Base-by-base conservation (phyloP, 1,284 basidiomycete species). In the Cystobasidium sp. region DNA sequence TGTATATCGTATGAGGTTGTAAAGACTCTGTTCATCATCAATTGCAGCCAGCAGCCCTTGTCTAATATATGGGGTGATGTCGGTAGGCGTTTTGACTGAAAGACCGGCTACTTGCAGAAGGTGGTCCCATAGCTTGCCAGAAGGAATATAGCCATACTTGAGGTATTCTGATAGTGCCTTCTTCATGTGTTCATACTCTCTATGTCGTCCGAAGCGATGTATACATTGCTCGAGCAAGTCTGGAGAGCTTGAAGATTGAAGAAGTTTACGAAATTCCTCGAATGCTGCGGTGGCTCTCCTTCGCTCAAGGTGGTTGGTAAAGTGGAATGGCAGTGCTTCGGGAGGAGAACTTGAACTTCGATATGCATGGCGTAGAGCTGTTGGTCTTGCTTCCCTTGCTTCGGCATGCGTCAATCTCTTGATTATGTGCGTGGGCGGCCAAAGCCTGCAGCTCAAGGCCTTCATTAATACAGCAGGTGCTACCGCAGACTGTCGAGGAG, bases 11-110 rank as follows among this genome's bases (percentile, higher is more conserved):
- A 71, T 71, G 8, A 71, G n/a, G n/a, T 47, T 43, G 12, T 52
- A 31, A 22, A 71, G 59, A 24, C 46, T 49, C 31, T 8, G n/a
- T 51, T 71, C 69, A 37, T 71, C 69, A 14, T 41, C 47, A 41
- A 69, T 46, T 39, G 61, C 61, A 63, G 55, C 37, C 44, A 39
- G 61, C 16, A 53, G 24, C 4, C 69, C 59, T 43, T 39, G 59
- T 31, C 31, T 24, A n/a, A 63, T 24, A 20, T 47, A 63, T 43
- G 61, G 61, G 1, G 37, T 47, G 24, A 63, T 63, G n/a, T 63
- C 61, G 44, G 47, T 63, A 10, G 61, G 43, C 10, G 61, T 22
- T 37, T 24, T 6, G 2, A 16, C 31, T 37, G 61, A 43, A n/a
- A 71, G 46, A 41, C 43, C 56, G 6, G 59, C 47, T 12, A 39